phyloP scores from a whole-genome alignment of 441 rosid genomes.

The Corymbia citriodora region DNA sequence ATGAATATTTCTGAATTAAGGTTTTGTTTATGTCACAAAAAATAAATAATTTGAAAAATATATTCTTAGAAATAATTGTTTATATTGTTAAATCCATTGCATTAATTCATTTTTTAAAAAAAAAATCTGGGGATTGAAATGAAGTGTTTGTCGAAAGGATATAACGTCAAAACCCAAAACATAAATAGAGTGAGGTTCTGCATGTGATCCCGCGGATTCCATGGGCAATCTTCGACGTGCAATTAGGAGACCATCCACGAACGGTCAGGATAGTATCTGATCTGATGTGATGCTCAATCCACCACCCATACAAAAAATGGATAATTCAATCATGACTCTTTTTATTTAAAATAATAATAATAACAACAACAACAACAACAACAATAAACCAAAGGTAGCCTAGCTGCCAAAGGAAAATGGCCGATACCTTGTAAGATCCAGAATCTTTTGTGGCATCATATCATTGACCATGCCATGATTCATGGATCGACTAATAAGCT shows the following conservation, averaged over 20 bases:
- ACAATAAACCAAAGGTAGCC: not conserved
- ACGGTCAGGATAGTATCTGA: not conserved
- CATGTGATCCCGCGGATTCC: not conserved
- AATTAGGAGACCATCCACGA: not conserved
- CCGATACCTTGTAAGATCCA: not conserved
- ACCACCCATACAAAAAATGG: not conserved
- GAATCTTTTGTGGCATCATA: not conserved
- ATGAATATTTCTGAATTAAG: not conserved
- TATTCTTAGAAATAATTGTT: fast-evolving
- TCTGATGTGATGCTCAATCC: not conserved
- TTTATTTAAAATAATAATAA: not conserved
- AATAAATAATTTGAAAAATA: not conserved
- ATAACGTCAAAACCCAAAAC: not conserved
- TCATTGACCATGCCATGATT: not conserved
- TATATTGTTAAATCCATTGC: not conserved
- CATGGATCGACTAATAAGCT: not conserved
- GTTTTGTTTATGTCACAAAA: fast-evolving
- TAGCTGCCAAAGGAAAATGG: not conserved
- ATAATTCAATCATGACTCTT: not conserved
- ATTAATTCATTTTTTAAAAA: not conserved
- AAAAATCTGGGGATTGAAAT: not conserved
- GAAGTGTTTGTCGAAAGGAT: not conserved
- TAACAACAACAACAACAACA: not conserved
- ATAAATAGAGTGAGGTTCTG: not conserved
- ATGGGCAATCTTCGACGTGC: not conserved